Conservation (phyloP, 306 rosid species). For the Gleditsia sinensis region DNA sequence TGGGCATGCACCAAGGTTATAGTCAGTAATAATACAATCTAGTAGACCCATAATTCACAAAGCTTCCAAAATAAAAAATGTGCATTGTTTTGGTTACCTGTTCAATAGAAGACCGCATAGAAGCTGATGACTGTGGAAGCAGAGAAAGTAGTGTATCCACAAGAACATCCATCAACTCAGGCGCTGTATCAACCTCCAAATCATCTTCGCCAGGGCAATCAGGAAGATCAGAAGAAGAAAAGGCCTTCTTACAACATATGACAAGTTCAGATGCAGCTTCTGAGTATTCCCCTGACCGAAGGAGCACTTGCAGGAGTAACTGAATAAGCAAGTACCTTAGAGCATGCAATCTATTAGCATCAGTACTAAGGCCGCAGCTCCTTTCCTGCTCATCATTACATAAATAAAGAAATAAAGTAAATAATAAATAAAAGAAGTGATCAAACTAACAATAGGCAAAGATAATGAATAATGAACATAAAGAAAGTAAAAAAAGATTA, state of each 20-base stretch:
- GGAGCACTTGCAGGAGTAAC: slow-evolving; percentile 85
- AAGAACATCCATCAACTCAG: slow-evolving; percentile 86
- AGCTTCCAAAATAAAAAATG: slow-evolving; percentile 16
- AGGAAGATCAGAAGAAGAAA: slow-evolving; percentile 59
- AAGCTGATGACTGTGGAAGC: slow-evolving; percentile 81
- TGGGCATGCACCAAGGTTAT: neutral
- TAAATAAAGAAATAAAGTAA: too few relatives aligned
- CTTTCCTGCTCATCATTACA: slow-evolving; percentile 64
- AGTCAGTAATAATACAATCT: neutral
- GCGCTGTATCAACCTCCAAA: slow-evolving; percentile 59
- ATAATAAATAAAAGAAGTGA: neutral
- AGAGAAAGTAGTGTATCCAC: slow-evolving; percentile 88
- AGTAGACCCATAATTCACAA: neutral
- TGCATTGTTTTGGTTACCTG: slow-evolving; percentile 56
- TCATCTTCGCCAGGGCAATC: slow-evolving; percentile 68
- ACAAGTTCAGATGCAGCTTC: slow-evolving; percentile 88
- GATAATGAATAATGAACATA: neutral
- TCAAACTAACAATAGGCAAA: neutral
- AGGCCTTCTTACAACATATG: slow-evolving; percentile 80
- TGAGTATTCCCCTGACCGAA: slow-evolving; percentile 73
- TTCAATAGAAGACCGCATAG: slow-evolving; percentile 87
- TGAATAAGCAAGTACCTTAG: slow-evolving; percentile 87
- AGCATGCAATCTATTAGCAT: slow-evolving; percentile 70
- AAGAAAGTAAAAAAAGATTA: neutral
- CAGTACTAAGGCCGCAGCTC: slow-evolving; percentile 49